Evolutionary conservation across 148 eudicot species (phyloP), one percentile per base, ranked within the genome.

Genomic region (Dysphania ambrosioides): DNA sequence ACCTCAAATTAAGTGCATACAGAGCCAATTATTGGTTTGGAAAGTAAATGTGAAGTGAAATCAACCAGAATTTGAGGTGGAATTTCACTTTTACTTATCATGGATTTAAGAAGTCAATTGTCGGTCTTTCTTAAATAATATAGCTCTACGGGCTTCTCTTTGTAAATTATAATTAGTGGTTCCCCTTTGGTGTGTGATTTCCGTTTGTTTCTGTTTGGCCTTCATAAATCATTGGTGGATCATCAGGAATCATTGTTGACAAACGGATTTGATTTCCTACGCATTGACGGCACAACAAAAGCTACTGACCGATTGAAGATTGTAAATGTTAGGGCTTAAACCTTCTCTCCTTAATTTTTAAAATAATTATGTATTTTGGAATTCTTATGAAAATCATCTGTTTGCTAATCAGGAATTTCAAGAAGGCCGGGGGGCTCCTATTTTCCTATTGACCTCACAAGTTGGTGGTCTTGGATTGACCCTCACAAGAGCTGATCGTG

Each of bases 401-500:
- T 23, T 44, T 67, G 61, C 35, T 64, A 57, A 71, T 74, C 83
- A 96, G 99, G 93, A 96, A 84, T 96, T 96, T 65, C 99, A 96
- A 88, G 97, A 88, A 73, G 99, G 97, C 29, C 78, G 71, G 68
- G 90, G 89, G 36, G 90, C 99, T 75, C 96, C 99, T 29, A 92
- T 96, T 5, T 96, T 96, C 81, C 78, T 96, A 34, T 86, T 96
- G 79, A 96, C 99, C 51, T 90, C 99, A 79, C 97, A 92, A 90
- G 99, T 96, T 34, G 99, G 99, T 41, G 99, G 99, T 64, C 87
- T 96, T 75, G 99, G 99, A 71, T 82, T 96, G 61, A 96, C 99
- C 36, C 94, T 96, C 44, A 96, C 99, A 51, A 96, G 87, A 72
- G 99, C 97, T 68, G 99, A 96, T 70, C 91, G 99, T 70, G 99